Percentiles rank a stretch among this genome's conserved stretches.
phyloP scores from a whole-genome alignment of 2,329 filamentous ascomycete genomes.

The Neurospora sp. region DNA sequence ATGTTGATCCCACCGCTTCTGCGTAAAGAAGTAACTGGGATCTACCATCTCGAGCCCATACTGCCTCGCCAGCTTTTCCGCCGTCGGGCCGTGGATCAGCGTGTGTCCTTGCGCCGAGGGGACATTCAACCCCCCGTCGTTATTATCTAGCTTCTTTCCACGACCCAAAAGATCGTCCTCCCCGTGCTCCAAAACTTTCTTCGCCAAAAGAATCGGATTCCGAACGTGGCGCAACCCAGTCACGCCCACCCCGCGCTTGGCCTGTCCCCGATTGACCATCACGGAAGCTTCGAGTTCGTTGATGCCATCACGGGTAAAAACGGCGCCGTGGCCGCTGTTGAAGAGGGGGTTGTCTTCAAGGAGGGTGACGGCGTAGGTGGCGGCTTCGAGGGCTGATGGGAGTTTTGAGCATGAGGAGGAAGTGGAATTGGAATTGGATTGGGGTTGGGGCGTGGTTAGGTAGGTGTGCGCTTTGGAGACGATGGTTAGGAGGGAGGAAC shows the following conservation, averaged over 20 bases:
- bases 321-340: slow-evolving; percentile 75
- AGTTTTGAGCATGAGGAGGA: not conserved
- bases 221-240: slow-evolving; percentile 64
- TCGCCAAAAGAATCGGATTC: slow-evolving; percentile 68
- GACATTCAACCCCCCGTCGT: slow-evolving; percentile 23
- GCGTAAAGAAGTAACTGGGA: slow-evolving; percentile 67
- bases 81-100: slow-evolving; percentile 55
- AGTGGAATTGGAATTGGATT: not conserved
- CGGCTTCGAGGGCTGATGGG: slow-evolving; percentile 59
- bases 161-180: slow-evolving; percentile 40
- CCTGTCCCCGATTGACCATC: slow-evolving; percentile 65
- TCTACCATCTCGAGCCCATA: slow-evolving; percentile 66
- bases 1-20: slow-evolving; percentile 63
- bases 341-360: slow-evolving; percentile 76
- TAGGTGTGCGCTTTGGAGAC: slow-evolving; percentile 37
- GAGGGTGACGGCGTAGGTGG: slow-evolving; percentile 62
- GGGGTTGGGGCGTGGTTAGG: slow-evolving; percentile 29
- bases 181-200: slow-evolving; percentile 57
- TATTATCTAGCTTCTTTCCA: not conserved
- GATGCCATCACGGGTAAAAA: slow-evolving; percentile 73
- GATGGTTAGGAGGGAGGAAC: slow-evolving; percentile 50
- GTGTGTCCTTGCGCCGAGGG: slow-evolving; percentile 58
- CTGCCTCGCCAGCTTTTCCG: slow-evolving; percentile 55
- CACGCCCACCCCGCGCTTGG: slow-evolving; percentile 70
- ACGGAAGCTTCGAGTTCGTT: slow-evolving; percentile 82